Conservation (phyloP, 306 rosid genomes). For the Gastrolobium bilobum region DNA sequence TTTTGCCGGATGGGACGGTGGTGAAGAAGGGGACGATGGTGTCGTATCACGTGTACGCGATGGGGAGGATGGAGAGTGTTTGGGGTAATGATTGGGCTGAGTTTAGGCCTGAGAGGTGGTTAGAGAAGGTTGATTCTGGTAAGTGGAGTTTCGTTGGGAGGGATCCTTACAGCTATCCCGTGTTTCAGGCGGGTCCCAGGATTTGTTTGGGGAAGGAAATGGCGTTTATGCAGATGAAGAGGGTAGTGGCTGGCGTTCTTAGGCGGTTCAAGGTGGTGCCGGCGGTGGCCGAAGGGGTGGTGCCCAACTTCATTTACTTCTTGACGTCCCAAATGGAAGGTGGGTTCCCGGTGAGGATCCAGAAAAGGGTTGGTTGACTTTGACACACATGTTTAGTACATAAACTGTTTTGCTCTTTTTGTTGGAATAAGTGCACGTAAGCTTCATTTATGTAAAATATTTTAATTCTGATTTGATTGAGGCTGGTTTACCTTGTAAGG, state of each 20-base stretch:
- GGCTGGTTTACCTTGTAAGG: too few species aligned
- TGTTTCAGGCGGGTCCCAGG: slow-evolving; percentile 91
- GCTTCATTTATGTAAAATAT: too few species aligned
- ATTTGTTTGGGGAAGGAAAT: slow-evolving; percentile 85
- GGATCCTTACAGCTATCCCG: slow-evolving; percentile 63
- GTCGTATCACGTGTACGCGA: slow-evolving; percentile 62
- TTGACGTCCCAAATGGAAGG: slow-evolving; percentile 67
- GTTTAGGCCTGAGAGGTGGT: slow-evolving; percentile 80
- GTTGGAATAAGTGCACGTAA: too few species aligned
- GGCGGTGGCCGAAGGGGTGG: slow-evolving; percentile 22
- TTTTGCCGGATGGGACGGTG: slow-evolving; percentile 73
- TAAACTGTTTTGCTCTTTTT: too few species aligned
- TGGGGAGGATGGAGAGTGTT: slow-evolving; percentile 70
- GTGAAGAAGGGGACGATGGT: slow-evolving; percentile 72
- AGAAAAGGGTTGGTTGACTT: slow-evolving; percentile 32
- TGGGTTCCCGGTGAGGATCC: slow-evolving; percentile 52
- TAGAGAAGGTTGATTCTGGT: slow-evolving; percentile 39
- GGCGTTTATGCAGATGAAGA: slow-evolving; percentile 93
- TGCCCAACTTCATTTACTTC: slow-evolving; percentile 57
- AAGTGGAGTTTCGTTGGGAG: slow-evolving; percentile 64
- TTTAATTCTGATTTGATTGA: too few species aligned
- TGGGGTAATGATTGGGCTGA: slow-evolving; percentile 81
- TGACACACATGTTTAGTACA: too few species aligned
- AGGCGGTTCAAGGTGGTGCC: slow-evolving; percentile 68
- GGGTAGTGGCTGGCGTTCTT: slow-evolving; percentile 64